Evolutionary conservation across 345 rosid genomes (phyloP).

Genomic region (Draba incana): DNA sequence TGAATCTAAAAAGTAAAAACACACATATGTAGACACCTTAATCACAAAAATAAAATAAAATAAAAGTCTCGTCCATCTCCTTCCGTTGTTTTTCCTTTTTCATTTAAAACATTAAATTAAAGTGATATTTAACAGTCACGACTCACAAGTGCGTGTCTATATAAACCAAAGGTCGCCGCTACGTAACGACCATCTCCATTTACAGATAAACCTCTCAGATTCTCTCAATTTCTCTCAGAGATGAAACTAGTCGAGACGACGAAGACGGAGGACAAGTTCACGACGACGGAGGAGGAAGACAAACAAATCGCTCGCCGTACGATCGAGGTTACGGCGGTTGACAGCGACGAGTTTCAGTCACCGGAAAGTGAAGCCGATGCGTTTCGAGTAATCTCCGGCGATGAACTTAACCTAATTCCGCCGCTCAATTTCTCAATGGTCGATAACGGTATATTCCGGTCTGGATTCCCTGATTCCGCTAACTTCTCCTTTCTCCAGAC

Average conservation of each 20-base stretch:
- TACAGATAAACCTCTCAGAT: neutral
- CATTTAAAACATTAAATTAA: neutral
- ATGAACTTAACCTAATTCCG: constrained; percentile 64
- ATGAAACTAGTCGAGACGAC: constrained; percentile 38
- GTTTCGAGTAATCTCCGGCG: constrained; percentile 34
- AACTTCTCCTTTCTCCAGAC: constrained; percentile 89
- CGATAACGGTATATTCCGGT: constrained; percentile 91
- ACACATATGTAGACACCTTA: neutral
- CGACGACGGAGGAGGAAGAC: neutral
- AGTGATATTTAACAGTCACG: constrained; percentile 13
- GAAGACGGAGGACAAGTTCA: constrained; percentile 10
- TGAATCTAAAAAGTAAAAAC: neutral
- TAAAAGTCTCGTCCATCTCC: neutral
- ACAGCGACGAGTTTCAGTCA: constrained; percentile 42
- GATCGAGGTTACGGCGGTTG: constrained; percentile 57
- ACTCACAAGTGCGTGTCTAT: constrained; percentile 31
- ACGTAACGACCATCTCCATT: constrained; percentile 42
- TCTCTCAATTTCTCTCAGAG: neutral
- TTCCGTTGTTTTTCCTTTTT: neutral
- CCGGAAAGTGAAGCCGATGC: constrained; percentile 13
- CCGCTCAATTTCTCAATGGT: constrained; percentile 96
- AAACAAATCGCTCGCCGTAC: constrained; percentile 45
- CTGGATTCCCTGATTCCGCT: constrained; percentile 93
- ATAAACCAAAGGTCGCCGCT: constrained; percentile 41
- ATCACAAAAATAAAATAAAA: neutral